Conservation (phyloP, 176 grass and related monocot species). For the Microstegium vimineum region DNA sequence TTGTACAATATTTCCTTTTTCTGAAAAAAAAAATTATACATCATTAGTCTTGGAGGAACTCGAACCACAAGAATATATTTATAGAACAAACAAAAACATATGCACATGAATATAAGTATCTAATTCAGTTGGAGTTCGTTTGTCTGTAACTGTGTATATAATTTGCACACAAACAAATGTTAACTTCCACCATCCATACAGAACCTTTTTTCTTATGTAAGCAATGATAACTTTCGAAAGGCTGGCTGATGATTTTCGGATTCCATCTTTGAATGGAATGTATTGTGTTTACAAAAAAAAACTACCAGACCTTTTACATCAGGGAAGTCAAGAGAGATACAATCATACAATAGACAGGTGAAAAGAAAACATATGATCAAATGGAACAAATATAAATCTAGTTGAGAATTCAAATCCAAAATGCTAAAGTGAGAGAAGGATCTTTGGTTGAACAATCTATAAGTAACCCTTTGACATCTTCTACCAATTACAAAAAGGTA, state of each 20-base stretch:
- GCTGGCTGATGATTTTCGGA: neutral
- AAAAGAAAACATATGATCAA: neutral
- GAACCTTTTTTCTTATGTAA: neutral
- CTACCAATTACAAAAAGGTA: neutral
- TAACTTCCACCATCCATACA: neutral
- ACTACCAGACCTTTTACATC: neutral
- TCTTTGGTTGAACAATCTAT: neutral
- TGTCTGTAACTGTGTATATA: neutral
- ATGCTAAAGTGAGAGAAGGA: neutral
- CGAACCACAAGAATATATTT: neutral
- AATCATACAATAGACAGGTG: neutral
- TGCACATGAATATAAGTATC: neutral
- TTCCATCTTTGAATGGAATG: neutral
- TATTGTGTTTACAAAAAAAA: neutral
- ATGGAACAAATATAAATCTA: neutral
- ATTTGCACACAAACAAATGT: neutral
- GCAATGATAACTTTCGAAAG: neutral
- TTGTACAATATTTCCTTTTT: neutral
- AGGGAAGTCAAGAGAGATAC: neutral
- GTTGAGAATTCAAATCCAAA: neutral
- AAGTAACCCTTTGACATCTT: neutral
- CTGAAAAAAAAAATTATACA: neutral
- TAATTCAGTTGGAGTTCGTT: neutral
- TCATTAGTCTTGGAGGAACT: neutral
- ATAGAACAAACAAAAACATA: neutral